phyloP scores from a whole-genome alignment of 495 filamentous ascomycete species.

The Penicillium cinerascens region DNA sequence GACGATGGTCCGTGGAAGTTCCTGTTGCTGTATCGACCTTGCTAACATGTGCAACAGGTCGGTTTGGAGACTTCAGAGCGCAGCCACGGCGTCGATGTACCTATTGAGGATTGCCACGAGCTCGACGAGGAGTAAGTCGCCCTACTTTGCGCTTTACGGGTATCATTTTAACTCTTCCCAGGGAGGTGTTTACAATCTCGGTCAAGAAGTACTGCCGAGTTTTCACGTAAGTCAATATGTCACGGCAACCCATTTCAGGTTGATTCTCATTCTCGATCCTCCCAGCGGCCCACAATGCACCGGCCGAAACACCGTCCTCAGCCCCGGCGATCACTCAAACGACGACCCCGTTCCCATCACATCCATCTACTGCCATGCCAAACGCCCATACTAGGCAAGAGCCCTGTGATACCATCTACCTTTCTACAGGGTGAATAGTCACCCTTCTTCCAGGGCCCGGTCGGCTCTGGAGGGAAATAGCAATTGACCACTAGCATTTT shows the following conservation, averaged over 20 bases:
- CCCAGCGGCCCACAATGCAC: slow-evolving; percentile 25
- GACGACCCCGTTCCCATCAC: slow-evolving; percentile 24
- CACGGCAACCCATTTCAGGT: background rate
- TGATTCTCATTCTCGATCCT: background rate
- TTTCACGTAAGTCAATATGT: slow-evolving; percentile 23
- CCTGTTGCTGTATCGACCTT: background rate
- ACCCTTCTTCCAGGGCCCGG: background rate
- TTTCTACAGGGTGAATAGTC: background rate
- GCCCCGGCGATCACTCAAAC: slow-evolving; percentile 24
- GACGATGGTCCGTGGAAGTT: slow-evolving; percentile 11
- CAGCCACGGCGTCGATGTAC: slow-evolving; percentile 19
- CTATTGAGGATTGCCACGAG: slow-evolving; percentile 22
- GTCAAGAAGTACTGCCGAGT: slow-evolving; percentile 23
- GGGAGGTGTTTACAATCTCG: slow-evolving; percentile 23
- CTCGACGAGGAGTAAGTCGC: slow-evolving; percentile 25
- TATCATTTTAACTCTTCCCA: slow-evolving; percentile 2
- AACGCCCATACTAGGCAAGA: slow-evolving; percentile 5
- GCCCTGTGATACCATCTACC: background rate
- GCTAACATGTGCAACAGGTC: slow-evolving; percentile 11
- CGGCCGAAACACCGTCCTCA: slow-evolving; percentile 25
- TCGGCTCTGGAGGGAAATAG: background rate
- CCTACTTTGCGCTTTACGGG: no score
- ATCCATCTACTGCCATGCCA: slow-evolving; percentile 26
- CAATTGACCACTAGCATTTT: background rate
- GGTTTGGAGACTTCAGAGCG: slow-evolving; percentile 22